phyloP scores from a whole-genome alignment of 345 rosid genomes.

The Brassica incana region DNA sequence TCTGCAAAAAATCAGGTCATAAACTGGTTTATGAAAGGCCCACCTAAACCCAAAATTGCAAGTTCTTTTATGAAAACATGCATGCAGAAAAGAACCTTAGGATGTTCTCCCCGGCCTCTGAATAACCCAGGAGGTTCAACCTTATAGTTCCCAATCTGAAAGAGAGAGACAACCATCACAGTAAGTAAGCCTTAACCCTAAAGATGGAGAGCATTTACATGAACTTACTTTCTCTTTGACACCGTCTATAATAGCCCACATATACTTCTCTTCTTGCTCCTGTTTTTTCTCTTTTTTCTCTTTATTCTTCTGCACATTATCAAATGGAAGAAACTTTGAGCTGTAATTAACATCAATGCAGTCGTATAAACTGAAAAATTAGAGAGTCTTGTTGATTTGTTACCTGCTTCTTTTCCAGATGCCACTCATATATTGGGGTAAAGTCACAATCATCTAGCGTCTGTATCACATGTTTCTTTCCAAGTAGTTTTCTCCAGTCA shows the following conservation, averaged over 20 bases:
- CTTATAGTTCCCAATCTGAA: conserved; percentile 84
- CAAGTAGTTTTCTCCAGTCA: conserved; percentile 80
- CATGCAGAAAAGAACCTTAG: conserved; percentile 55
- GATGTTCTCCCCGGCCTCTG: conserved; percentile 91
- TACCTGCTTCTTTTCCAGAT: conserved; percentile 72
- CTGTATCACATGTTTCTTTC: conserved; percentile 74
- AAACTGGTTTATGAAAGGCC: not conserved
- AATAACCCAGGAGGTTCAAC: conserved; percentile 93
- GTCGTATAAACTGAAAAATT: not conserved
- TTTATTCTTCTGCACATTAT: conserved; percentile 69
- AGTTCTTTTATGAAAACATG: not conserved
- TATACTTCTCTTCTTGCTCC: conserved; percentile 76
- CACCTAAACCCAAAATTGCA: not conserved
- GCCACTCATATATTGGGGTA: conserved; percentile 82
- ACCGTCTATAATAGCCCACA: conserved; percentile 95
- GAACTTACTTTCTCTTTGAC: conserved; percentile 78
- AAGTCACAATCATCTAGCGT: conserved; percentile 56
- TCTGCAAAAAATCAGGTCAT: conserved; percentile 43
- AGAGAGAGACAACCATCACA: conserved; percentile 4
- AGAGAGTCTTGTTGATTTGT: not conserved
- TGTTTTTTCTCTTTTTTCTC: conserved; percentile 64
- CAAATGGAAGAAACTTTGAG: not conserved
- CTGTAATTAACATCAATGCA: not conserved
- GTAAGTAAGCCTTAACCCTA: not conserved
- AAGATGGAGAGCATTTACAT: conserved; percentile 11